Base-by-base conservation (phyloP, 495 filamentous ascomycete genomes). In the Thermothielavioides terrestris region DNA sequence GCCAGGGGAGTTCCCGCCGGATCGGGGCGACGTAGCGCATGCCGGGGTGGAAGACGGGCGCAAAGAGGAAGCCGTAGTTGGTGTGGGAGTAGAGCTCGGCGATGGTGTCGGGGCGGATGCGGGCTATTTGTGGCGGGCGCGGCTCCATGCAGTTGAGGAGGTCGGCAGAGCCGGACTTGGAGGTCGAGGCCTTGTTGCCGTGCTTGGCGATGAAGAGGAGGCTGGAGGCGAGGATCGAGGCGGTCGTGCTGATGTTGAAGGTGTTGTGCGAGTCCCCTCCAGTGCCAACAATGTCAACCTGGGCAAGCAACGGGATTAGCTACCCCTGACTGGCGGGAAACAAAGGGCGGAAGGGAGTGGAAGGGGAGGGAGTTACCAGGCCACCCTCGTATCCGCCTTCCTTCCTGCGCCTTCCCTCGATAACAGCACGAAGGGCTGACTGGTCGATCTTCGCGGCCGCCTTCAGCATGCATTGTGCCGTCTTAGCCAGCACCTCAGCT, bases 231-330 rank as follows among this genome's bases (percentile, higher is more conserved):
- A 99, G 75, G 59, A 99, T 94, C 5, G 89, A 94, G 4, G 94
- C 79, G 6, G 91, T 94, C 3, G 92, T 97, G 55, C 83, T 88
- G 64, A 99, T 88, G 65, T 99, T 99, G 80, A 95, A 97, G 17
- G 94, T 99, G 64, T 89, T 85, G 73, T 96, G 89, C 27, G 85
- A 84, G 70, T 97, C 92, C 61, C 94, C 94, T 42, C 94, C 94
- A 12, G 94, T 99, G 59, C 94, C 94, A 38, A 97, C 94, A 59
- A 99, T 95, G 65, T 99, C 94, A 67, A 89, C 91, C 84, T 90
- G 53, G 26, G 18, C n/a, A 15, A 42, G 21, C 10, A 25, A n/a
- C n/a, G n/a, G 20, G 35, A 36, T 41, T 35, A 47, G 53, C 54
- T 20, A 35, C n/a, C n/a, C n/a, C n/a, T n/a, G n/a, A n/a, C n/a